A percentile compares a stretch with the other conserved stretches of the same genome.
Conservation (phyloP, 257 asterid species). For the Solanum okadae region DNA sequence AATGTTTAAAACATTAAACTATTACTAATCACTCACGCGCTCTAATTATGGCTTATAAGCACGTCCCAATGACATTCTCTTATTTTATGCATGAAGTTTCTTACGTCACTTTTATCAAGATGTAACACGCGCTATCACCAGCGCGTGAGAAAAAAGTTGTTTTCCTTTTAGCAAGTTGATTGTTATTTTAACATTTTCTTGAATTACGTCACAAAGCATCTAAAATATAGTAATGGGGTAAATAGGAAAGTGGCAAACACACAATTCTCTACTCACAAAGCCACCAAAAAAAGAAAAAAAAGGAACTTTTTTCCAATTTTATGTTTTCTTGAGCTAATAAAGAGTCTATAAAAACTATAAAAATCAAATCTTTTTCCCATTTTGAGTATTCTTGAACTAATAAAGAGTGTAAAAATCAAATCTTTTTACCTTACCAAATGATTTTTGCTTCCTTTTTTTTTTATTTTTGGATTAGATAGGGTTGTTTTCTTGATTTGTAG, state of each 20-base stretch:
- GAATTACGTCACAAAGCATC: neutral
- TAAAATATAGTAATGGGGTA: neutral
- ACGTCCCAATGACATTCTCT: neutral
- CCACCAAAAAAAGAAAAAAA: neutral
- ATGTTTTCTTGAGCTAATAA: neutral
- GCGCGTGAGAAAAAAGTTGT: neutral
- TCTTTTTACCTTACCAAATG: neutral
- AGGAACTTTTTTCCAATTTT: neutral
- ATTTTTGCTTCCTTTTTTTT: neutral
- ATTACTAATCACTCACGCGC: neutral
- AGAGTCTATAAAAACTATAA: neutral
- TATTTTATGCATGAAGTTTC: neutral
- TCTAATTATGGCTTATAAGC: neutral
- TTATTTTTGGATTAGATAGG: neutral
- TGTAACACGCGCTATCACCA: neutral
- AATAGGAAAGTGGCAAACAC: slow-evolving; percentile 1
- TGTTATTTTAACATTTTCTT: neutral
- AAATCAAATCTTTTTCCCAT: neutral
- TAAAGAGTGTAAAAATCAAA: neutral
- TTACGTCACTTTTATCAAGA: neutral
- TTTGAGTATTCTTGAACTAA: neutral
- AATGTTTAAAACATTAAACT: neutral
- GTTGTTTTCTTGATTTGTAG: neutral
- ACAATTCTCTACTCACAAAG: neutral
- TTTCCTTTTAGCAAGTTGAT: neutral